phyloP scores from a whole-genome alignment of 495 filamentous ascomycete species.

The Staphylotrichum tortipilum region DNA sequence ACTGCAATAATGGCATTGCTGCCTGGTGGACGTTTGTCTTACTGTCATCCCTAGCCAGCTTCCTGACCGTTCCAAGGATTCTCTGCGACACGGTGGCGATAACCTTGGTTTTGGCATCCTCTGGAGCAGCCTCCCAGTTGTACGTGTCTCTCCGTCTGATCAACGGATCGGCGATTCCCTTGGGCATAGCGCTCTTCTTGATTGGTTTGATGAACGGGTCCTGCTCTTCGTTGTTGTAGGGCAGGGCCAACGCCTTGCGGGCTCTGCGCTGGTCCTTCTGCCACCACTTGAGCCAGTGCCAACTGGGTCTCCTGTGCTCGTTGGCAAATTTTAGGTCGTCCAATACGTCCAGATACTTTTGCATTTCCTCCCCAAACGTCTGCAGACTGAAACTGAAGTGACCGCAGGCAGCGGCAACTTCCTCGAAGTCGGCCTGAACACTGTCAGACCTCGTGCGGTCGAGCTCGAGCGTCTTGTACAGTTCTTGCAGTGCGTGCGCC shows the following conservation, averaged over 20 bases:
- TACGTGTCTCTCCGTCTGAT: slow-evolving; percentile 34
- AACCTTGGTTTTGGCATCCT: slow-evolving; percentile 26
- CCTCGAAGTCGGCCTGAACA: slow-evolving; percentile 88
- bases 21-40: slow-evolving; percentile 9
- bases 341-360: slow-evolving; percentile 69
- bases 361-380: slow-evolving; percentile 83
- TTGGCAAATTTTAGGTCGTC: slow-evolving; percentile 69
- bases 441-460: slow-evolving; percentile 54
- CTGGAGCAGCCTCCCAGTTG: slow-evolving; percentile 33
- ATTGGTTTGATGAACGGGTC: slow-evolving; percentile 33
- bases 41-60: slow-evolving; percentile 45
- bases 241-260: slow-evolving; percentile 20
- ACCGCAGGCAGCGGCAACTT: slow-evolving; percentile 90
- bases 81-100: slow-evolving; percentile 31
- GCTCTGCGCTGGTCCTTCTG: slow-evolving; percentile 22
- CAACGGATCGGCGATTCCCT: slow-evolving; percentile 39
- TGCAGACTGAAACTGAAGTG: slow-evolving; percentile 87
- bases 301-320: slow-evolving; percentile 55
- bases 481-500: slow-evolving; percentile 59
- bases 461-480: slow-evolving; percentile 71
- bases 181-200: slow-evolving; percentile 38
- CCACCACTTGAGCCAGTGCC: slow-evolving; percentile 89
- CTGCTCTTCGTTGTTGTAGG: slow-evolving; percentile 47
- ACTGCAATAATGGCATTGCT: no score
- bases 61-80: slow-evolving; percentile 30